Conservation (phyloP, 345 rosid species). For the Excoecaria agallocha region DNA sequence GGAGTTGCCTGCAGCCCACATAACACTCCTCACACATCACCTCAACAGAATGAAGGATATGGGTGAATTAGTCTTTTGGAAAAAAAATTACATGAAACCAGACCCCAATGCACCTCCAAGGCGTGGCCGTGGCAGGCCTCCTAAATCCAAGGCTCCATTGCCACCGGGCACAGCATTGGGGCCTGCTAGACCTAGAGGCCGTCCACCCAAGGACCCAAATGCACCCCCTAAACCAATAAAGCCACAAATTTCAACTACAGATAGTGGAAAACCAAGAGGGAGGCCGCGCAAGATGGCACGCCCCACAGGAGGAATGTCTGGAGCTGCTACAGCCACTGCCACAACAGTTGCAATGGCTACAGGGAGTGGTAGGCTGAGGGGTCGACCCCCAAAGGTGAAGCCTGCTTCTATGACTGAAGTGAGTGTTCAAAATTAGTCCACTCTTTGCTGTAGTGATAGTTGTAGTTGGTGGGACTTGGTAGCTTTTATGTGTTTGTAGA, state of each 20-base stretch:
- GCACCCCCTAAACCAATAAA: constrained; percentile 40
- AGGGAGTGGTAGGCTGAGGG: constrained; percentile 30
- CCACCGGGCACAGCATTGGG: constrained; percentile 14
- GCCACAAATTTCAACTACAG: constrained; percentile 28
- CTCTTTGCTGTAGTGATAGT: neutral
- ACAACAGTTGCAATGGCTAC: constrained; percentile 21
- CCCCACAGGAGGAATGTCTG: constrained; percentile 46
- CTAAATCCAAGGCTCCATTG: constrained; percentile 47
- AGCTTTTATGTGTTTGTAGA: constrained; percentile 1
- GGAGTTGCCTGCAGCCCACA: constrained; percentile 51
- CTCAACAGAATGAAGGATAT: constrained; percentile 59
- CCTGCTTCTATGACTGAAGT: constrained; percentile 22
- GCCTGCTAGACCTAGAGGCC: constrained; percentile 49
- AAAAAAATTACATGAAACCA: constrained; percentile 54
- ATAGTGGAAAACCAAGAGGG: constrained; percentile 59
- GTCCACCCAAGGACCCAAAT: constrained; percentile 58
- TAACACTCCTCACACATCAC: constrained; percentile 43
- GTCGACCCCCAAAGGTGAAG: constrained; percentile 34
- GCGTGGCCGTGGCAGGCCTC: constrained; percentile 78
- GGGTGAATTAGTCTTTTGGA: constrained; percentile 53
- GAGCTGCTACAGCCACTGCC: constrained; percentile 14
- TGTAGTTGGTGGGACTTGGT: neutral
- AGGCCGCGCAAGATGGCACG: constrained; percentile 62
- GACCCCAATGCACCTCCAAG: constrained; percentile 61
- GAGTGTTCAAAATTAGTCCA: constrained; percentile 32